Conservation (phyloP, 2,329 filamentous ascomycete species). For the Domatiomyces catenatus region DNA sequence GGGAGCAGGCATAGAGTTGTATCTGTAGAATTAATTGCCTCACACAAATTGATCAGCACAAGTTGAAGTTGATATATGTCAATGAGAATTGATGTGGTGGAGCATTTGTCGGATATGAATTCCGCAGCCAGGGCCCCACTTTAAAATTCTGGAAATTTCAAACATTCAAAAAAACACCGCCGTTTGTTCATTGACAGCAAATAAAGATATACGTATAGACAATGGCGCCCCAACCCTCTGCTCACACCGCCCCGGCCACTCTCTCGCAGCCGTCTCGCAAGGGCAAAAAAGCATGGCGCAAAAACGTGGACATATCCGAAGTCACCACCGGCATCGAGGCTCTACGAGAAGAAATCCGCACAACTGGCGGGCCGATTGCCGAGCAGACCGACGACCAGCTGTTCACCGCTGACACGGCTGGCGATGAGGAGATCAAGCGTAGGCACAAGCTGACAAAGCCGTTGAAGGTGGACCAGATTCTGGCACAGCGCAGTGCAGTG, state of each 20-base stretch:
- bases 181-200: no score
- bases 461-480: constrained; percentile 82
- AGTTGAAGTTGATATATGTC: no score
- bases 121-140: background rate
- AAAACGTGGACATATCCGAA: constrained; percentile 87
- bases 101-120: background rate
- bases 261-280: constrained; percentile 76
- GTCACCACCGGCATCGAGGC: constrained; percentile 69
- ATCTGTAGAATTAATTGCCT: background rate
- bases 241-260: constrained; percentile 49
- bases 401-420: constrained; percentile 65
- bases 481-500: constrained; percentile 67
- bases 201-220: background rate
- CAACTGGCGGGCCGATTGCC: constrained; percentile 62
- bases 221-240: background rate
- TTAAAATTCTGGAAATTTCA: background rate
- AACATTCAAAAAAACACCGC: no score
- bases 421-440: constrained; percentile 52
- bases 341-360: constrained; percentile 76
- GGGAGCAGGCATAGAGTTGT: no score
- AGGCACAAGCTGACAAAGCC: constrained; percentile 55
- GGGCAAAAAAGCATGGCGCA: constrained; percentile 97
- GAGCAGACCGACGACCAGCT: constrained; percentile 73
- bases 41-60: no score
- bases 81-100: no score